Evolutionary conservation across 768 basidiomycete genomes (phyloP), one percentile per base, ranked within the genome.

Genomic region (Sistotremastrum suecicum): DNA sequence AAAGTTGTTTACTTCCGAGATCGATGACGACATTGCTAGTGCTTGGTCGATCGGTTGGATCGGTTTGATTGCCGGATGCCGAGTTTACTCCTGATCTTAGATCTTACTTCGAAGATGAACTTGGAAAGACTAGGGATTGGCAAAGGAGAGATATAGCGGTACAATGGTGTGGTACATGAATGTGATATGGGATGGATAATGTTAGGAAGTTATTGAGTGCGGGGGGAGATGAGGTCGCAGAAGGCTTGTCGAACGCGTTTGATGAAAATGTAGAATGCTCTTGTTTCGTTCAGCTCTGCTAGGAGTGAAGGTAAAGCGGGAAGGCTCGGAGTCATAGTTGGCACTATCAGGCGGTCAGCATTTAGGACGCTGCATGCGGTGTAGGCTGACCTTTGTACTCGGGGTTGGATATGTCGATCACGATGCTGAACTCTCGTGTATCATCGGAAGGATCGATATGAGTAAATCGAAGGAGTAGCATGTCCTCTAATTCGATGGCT

Each of bases 281-380:
- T 62, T 3, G 78, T 75, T 20, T 74, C 71, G 54, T 87, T 88
- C 37, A 92, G 71, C 32, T 73, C 70, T 41, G 75, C 76, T 30
- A 91, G 64, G 5, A 91, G 64, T 11, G 82, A 70, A 0, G 80
- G 72, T 39, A 92, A 65, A 0, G 70, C 64, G 0, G 82, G 74
- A 4, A 91, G 65, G 6, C 71, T 68, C 0, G 88, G 89, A 5
- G 78, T 80, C 5, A 78, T 78, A 28, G 83, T 86, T n/a, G 85
- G 72, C 1, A 91, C 90, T 92, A 54, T 29, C 32, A 34, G 34
- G 43, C 12, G 36, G 30, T 8, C 34, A 42, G 29, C 40, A 44
- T n/a, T 48, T 48, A 50, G 49, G 39, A 49, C 10, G 46, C 34
- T 8, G 5, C 28, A 11, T 20, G 6, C n/a, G 43, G 44, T 28